phyloP scores from a whole-genome alignment of 2,329 filamentous ascomycete species.

The Aspergillus ochraceus region DNA sequence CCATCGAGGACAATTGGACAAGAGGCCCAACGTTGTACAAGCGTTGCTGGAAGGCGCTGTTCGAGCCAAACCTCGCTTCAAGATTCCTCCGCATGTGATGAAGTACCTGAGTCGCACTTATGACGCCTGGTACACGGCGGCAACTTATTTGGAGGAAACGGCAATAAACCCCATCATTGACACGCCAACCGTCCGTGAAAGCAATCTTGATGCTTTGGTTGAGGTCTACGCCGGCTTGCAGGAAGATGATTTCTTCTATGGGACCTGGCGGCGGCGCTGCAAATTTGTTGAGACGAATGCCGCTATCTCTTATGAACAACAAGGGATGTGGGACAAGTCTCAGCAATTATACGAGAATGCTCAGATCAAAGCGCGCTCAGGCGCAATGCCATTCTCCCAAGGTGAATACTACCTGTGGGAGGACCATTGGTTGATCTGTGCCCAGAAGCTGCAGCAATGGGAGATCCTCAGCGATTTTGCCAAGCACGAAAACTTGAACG shows the following conservation, averaged over 20 bases:
- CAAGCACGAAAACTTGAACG: conserved; percentile 98
- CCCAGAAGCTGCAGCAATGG: conserved; percentile 98
- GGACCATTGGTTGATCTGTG: conserved; percentile 97
- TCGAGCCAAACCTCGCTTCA: conserved; percentile 80
- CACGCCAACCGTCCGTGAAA: conserved; percentile 81
- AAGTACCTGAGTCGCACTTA: conserved; percentile 94
- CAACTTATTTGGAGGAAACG: conserved; percentile 85
- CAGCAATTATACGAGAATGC: conserved; percentile 95
- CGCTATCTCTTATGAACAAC: conserved; percentile 95
- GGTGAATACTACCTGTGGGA: conserved; percentile 99
- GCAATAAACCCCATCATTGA: conserved; percentile 83
- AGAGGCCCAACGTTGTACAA: conserved; percentile 91
- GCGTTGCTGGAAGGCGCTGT: conserved; percentile 86
- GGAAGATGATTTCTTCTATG: conserved; percentile 97
- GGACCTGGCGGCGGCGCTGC: conserved; percentile 90
- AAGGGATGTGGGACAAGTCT: conserved; percentile 98
- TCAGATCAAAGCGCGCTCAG: conserved; percentile 94
- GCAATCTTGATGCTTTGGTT: conserved; percentile 92
- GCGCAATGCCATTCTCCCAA: conserved; percentile 92
- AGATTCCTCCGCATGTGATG: conserved; percentile 91
- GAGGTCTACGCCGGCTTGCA: conserved; percentile 88
- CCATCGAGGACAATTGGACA: conserved; percentile 90
- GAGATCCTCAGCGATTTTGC: conserved; percentile 96
- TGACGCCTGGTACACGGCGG: conserved; percentile 94
- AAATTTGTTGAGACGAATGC: conserved; percentile 98